Evolutionary conservation across 2,329 filamentous ascomycete genomes (phyloP), one percentile per base, ranked within the genome.

Genomic region (Neofusicoccum sp.): DNA sequence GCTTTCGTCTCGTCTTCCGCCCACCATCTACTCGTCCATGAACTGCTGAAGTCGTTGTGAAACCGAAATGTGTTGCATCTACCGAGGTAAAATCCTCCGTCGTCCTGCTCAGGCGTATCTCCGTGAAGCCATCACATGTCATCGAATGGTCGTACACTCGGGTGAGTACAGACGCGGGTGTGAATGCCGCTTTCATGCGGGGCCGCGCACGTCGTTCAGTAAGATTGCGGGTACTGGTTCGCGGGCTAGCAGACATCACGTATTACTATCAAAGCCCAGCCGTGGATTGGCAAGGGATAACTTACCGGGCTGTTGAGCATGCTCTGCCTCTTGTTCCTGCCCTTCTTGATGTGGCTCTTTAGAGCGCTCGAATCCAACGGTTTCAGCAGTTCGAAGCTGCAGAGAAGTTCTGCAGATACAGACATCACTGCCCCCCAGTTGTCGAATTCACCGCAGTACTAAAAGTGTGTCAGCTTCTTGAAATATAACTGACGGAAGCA

Each of bases 381-480:
- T 76, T 99, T 99, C 63, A 99, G 83, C 14, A 99, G 82, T 77
- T 99, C 95, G 71, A 99, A 99, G 73, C 93, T 97, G 79, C 95
- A 99, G 1, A 99, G 85, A 57, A 99, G 79, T 75, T 98, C 95
- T 12, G 86, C 86, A 1, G 92, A 97, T 24, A 99, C 95, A 2
- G 93, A 96, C 95, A 99, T 99, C 66, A 98, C 93, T 12, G 95
- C 95, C 20, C 95, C 95, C 91, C 95, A 98, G 65, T 99, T 99
- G 73, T 99, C 95, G 67, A 99, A 99, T 75, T 99, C 95, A 66
- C 95, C 95, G 70, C 95, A 99, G 72, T 99, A 98, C 90, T 96
- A 61, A 38, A 6, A n/a, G 30, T 34, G 65, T 41, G 69, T 72
- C 65, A 65, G 61, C 40, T 40, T 20, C 31, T 38, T 9, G 30